phyloP scores from a whole-genome alignment of 352 stramenopile genomes.

The Phytophthora nicotianae region DNA sequence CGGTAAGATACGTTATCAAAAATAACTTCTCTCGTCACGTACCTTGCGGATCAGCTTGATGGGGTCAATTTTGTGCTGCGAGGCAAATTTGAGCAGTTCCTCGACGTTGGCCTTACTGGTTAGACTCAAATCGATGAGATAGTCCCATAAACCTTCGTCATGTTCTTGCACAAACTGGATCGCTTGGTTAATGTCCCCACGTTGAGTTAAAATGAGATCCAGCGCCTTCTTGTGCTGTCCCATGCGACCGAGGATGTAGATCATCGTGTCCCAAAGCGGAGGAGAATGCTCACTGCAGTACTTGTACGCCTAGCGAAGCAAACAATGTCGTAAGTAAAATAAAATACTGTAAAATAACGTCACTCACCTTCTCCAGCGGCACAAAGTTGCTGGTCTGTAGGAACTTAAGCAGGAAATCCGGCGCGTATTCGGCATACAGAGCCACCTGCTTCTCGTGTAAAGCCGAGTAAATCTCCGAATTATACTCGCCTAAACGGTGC shows the following conservation, averaged over 20 bases:
- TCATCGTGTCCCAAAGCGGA: conserved; percentile 86
- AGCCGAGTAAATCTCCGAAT: conserved; percentile 71
- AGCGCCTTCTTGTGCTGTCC: conserved; percentile 86
- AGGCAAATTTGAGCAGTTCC: conserved; percentile 69
- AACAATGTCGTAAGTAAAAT: neutral
- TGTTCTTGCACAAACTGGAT: conserved; percentile 87
- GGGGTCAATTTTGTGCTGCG: conserved; percentile 85
- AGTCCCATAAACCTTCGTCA: conserved; percentile 80
- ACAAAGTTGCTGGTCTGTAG: conserved; percentile 85
- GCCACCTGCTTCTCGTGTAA: conserved; percentile 81
- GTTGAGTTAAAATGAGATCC: conserved; percentile 84
- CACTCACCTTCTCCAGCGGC: conserved; percentile 75
- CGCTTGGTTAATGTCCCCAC: conserved; percentile 79
- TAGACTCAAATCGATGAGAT: conserved; percentile 82
- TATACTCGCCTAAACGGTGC: conserved; percentile 76
- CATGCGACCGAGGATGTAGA: conserved; percentile 88
- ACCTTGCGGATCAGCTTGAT: conserved; percentile 88
- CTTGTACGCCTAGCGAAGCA: conserved; percentile 58
- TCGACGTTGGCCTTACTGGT: conserved; percentile 80
- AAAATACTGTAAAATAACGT: neutral
- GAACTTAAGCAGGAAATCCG: conserved; percentile 71
- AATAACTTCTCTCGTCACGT: too few relatives aligned
- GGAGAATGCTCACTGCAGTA: conserved; percentile 78
- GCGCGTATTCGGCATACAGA: conserved; percentile 73
- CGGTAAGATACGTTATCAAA: neutral